Base-by-base conservation (phyloP, 805 yeast species). In the Saturnispora silvae region DNA sequence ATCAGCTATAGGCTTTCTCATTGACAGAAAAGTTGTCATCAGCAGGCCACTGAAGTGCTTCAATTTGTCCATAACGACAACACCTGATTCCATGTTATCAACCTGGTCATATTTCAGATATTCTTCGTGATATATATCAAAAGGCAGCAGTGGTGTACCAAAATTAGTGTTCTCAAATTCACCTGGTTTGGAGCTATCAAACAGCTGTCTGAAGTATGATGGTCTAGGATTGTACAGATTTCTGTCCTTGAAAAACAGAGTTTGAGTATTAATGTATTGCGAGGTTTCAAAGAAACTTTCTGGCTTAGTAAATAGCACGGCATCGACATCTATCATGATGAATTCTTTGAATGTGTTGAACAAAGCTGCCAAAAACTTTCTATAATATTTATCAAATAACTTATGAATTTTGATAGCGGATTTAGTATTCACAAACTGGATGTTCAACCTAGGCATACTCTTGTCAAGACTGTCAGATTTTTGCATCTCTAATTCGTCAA, bases 341-440 rank as follows among this genome's bases (percentile, higher is more conserved):
- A 58, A 61, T 31, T 70, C 75, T 43, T 70, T 70, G 47, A 70
- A 72, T 3, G 77, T 69, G 40, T 70, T 75, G 53, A 77, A 76
- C 20, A 70, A 41, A n/a, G 69, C 61, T 1, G 81, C 78, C 20
- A 74, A 46, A 52, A 77, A 63, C 48, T 76, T 77, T 43, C 53
- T 52, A 40, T 51, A 49, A 40, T 42, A 56, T 17, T 37, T 31
- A 28, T 50, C 51, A n/a, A 37, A 31, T 17, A 41, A 24, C 33
- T 44, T 51, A 2, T 37, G 37, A 11, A 27, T 36, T 5, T 36
- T 33, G 15, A 58, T 35, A 18, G 47, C 36, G 2, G 41, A 14
- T 5, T 53, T 45, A 5, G 56, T 40, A 35, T 57, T 50, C 19
- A 53, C 52, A 45, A 58, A 45, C 53, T 55, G 45, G 28, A 55